Evolutionary conservation across 78 protist species (phyloP).

Genomic region (Guillardia theta): DNA sequence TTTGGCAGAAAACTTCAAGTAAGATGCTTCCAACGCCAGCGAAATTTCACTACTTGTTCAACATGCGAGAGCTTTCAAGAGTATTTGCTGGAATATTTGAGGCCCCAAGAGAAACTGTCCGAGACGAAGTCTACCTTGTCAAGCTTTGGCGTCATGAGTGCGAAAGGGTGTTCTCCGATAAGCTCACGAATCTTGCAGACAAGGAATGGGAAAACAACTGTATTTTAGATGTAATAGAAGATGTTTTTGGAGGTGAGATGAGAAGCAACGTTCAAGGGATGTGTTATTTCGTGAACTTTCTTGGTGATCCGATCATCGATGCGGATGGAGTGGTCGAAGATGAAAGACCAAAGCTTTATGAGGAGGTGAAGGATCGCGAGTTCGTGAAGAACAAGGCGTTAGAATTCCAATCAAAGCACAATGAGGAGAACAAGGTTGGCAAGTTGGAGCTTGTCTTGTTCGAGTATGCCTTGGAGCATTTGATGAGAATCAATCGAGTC

Average conservation of each 20-base stretch:
- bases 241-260: not conserved
- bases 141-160: constrained; percentile 84
- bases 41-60: constrained; percentile 90
- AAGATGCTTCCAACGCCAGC: constrained; percentile 86
- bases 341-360: constrained; percentile 49
- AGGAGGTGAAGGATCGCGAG: constrained; percentile 14
- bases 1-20: constrained; percentile 64
- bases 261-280: not conserved
- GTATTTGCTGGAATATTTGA: constrained; percentile 69
- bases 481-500: constrained; percentile 72
- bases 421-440: constrained; percentile 61
- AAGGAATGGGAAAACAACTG: constrained; percentile 42
- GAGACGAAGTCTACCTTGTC: not conserved
- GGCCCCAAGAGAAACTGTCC: constrained; percentile 39
- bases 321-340: constrained; percentile 56
- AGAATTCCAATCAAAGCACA: constrained; percentile 52
- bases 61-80: constrained; percentile 86
- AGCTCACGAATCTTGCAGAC: constrained; percentile 56
- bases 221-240: not conserved
- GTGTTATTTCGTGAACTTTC: constrained; percentile 71
- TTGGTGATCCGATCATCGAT: constrained; percentile 65
- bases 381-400: constrained; percentile 5
- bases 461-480: constrained; percentile 75
- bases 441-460: constrained; percentile 81
- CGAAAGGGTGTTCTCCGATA: constrained; percentile 81